Base-by-base conservation (phyloP, 306 rosid species). In the Corylus heterophylla region DNA sequence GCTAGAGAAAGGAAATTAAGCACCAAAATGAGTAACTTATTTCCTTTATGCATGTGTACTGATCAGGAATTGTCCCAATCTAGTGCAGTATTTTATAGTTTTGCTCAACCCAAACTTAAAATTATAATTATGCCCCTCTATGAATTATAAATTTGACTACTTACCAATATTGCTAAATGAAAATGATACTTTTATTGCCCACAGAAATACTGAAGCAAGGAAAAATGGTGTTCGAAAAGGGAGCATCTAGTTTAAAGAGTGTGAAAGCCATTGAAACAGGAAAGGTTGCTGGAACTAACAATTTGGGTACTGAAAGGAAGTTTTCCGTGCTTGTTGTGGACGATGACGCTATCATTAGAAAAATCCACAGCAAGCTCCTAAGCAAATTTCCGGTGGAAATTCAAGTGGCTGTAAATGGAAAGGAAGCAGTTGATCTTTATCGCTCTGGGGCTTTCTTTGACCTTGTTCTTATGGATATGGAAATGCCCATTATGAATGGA, bases 401-500 rank as follows among this genome's bases (percentile, higher is more conserved):
- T 42, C 66, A 76, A 5, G 59, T 55, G 31, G 87, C 75, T 2
- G 78, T 66, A 2, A 75, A 76, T 76, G 84, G 87, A 52, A 71
- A 64, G 75, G 74, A 16, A 20, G 87, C 84, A 1, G 63, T 71
- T 0, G 81, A 84, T 63, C 81, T 80, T 11, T 78, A 54, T 61
- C 79, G 69, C 9, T 76, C 59, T 2, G 81, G 84, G 54, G 84
- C 84, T 71, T 70, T 70, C 18, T 84, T 84, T 35, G 84, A 84
- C 67, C 73, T 84, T 71, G 76, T 80, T 77, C 73, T 80, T 54
- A 84, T 84, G 76, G 87, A 84, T 44, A 20, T 67, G 73, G 84
- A 80, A 54, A 80, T 84, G 87, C 82, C 87, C 14, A 2, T 76
- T 56, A 80, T 80, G 84, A 74, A 76, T 66, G 87, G 87, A 6